Evolutionary conservation across 805 yeast genomes (phyloP).

Genomic region (Sporopachydermia lactativora): DNA sequence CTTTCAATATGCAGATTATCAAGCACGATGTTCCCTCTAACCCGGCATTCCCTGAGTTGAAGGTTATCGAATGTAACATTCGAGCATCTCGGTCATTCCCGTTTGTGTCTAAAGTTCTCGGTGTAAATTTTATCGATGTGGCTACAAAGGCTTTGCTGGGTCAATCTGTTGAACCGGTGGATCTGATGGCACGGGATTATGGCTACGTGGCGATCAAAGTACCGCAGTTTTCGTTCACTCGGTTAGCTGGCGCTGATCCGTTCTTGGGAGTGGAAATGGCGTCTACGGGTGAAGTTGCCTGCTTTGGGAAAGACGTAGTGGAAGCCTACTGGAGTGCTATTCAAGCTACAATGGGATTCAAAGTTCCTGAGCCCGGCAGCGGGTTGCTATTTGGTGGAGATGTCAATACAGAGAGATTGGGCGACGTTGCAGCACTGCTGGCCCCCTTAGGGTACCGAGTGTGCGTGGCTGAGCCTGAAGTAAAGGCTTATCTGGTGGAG

Average conservation of each 20-base stretch:
- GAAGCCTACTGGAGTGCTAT: conserved; percentile 98
- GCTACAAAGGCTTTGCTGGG: conserved; percentile 80
- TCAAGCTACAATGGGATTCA: conserved; percentile 95
- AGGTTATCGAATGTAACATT: conserved; percentile 97
- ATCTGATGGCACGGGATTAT: conserved; percentile 66
- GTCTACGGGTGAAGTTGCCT: conserved; percentile 97
- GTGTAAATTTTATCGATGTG: conserved; percentile 86
- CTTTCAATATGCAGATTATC: conserved; percentile 96
- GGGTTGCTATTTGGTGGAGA: conserved; percentile 96
- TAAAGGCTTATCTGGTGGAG: conserved; percentile 50
- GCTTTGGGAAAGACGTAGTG: conserved; percentile 71
- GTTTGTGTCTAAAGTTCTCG: conserved; percentile 93
- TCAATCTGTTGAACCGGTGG: conserved; percentile 51
- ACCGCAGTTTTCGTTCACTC: conserved; percentile 96
- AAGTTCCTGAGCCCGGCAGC: conserved; percentile 79
- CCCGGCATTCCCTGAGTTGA: conserved; percentile 47
- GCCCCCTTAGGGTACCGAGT: conserved; percentile 68
- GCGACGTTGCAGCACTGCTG: conserved; percentile 55
- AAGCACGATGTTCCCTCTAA: conserved; percentile 52
- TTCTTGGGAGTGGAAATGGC: conserved; percentile 99
- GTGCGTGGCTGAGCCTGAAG: conserved; percentile 62
- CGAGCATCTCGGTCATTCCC: conserved; percentile 99
- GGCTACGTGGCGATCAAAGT: conserved; percentile 91
- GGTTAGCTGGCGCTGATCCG: conserved; percentile 99
- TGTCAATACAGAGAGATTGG: conserved; percentile 52